phyloP scores from a whole-genome alignment of 768 basidiomycete genomes.

The Favolaschia claudopus region DNA sequence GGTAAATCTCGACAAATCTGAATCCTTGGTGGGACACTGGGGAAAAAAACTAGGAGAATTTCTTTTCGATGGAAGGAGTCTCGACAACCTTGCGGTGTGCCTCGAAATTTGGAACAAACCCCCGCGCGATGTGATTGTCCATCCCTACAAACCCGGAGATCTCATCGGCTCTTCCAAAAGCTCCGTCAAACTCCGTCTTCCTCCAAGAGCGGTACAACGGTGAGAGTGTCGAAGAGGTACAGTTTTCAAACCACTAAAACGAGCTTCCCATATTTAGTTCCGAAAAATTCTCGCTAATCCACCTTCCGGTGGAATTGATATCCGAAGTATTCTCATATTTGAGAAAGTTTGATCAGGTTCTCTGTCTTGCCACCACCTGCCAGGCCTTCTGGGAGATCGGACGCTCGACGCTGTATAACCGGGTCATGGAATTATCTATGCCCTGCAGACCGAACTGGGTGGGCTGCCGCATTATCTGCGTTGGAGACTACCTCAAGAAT shows the following conservation, averaged over 20 bases:
- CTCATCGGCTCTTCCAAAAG: background rate
- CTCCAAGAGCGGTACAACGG: background rate
- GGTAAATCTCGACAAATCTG: background rate
- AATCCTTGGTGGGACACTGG: background rate
- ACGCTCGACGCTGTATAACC: background rate
- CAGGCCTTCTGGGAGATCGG: slow-evolving; percentile 10
- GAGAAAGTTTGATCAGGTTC: background rate
- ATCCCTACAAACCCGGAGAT: background rate
- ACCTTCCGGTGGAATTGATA: background rate
- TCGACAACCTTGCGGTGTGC: background rate
- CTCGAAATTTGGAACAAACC: background rate
- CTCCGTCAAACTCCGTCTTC: background rate
- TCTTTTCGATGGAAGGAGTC: background rate
- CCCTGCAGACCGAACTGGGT: slow-evolving; percentile 20
- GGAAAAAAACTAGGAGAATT: background rate
- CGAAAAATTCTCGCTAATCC: background rate
- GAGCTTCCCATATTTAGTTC: background rate
- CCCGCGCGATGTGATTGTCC: background rate
- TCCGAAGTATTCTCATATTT: background rate
- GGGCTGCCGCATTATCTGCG: slow-evolving; percentile 31
- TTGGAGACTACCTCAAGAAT: slow-evolving; percentile 19
- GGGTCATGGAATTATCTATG: background rate
- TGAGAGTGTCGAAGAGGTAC: background rate
- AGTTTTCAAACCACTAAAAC: background rate
- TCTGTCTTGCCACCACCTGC: background rate